Conservation (phyloP, 495 filamentous ascomycete genomes). For the Penicillium crystallinum region DNA sequence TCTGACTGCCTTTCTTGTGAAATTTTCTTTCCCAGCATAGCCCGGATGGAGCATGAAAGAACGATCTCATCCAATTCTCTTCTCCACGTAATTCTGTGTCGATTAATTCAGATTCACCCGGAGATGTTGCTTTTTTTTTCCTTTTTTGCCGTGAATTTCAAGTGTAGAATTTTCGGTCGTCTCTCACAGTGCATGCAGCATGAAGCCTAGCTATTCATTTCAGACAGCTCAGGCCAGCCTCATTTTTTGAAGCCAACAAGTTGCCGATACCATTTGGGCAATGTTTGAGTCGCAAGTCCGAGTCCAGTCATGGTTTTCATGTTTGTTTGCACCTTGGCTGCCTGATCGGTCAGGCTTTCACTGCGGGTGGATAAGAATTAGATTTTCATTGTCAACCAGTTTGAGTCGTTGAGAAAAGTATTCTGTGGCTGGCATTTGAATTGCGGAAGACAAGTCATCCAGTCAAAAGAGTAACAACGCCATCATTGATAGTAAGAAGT, state of each 20-base stretch:
- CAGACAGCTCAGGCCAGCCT: too few species aligned
- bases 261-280: too few species aligned
- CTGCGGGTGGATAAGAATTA: background rate
- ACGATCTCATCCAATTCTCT: slow-evolving; percentile 21
- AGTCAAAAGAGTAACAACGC: background rate
- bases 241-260: too few species aligned
- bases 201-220: too few species aligned
- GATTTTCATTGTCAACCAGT: background rate
- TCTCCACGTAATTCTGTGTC: slow-evolving; percentile 3
- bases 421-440: too few species aligned
- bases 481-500: background rate
- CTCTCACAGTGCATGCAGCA: background rate
- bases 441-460: too few species aligned
- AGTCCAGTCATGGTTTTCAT: background rate
- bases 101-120: background rate
- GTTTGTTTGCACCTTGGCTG: background rate
- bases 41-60: slow-evolving; percentile 45
- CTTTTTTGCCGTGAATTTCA: background rate
- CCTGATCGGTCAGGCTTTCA: background rate
- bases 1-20: slow-evolving; percentile 5
- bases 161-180: background rate
- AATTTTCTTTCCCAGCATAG: slow-evolving; percentile 36
- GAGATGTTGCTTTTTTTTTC: background rate
- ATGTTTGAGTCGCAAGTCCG: background rate
- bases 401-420: background rate